Base-by-base conservation (phyloP, 306 rosid genomes). In the Prunus dulcis region DNA sequence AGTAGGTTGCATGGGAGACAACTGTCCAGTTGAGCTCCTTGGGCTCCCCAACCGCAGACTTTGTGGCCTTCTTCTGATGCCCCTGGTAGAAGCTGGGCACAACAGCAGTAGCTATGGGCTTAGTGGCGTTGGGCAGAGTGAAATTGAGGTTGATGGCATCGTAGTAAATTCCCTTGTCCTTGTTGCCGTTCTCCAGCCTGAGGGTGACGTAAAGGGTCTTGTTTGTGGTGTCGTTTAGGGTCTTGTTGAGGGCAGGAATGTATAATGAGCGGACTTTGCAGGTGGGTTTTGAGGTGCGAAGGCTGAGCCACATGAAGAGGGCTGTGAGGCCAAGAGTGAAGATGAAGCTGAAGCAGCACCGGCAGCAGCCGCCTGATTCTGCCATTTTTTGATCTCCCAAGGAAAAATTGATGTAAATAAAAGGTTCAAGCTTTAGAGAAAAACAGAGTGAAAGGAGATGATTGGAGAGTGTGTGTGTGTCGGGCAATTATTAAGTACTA, bases 141-240 rank as follows among this genome's bases (percentile, higher is more conserved):
- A 95, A 79, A 5, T 25, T 67, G 67, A 95, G 77, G 6, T 45
- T 77, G 57, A 92, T 69, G 64, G 52, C 11, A 61, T 95, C 98
- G 81, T 92, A 95, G 77, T n/a, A 53, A 25, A 95, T 53, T 0
- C 95, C 93, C 50, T 88, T 89, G 79, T 90, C 98, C 62, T 89
- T 92, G 88, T 95, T 95, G 0, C 43, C 58, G 82, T 95, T 92
- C 0, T 27, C 47, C 63, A 92, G 85, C 71, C 2, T 18, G 45
- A 90, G n/a, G 9, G 11, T 6, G 71, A 89, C 64, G 80, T n/a
- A 0, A 22, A 95, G 25, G 17, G 88, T 81, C 70, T 23, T 30
- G 81, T 91, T 90, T n/a, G 15, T 14, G 0, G 75, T 2, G 56
- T 85, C 30, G 1, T 86, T 86, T 5, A 86, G 65, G 79, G 92